Base-by-base conservation (phyloP, 2,329 filamentous ascomycete genomes). In the Emergomyces orientalis region DNA sequence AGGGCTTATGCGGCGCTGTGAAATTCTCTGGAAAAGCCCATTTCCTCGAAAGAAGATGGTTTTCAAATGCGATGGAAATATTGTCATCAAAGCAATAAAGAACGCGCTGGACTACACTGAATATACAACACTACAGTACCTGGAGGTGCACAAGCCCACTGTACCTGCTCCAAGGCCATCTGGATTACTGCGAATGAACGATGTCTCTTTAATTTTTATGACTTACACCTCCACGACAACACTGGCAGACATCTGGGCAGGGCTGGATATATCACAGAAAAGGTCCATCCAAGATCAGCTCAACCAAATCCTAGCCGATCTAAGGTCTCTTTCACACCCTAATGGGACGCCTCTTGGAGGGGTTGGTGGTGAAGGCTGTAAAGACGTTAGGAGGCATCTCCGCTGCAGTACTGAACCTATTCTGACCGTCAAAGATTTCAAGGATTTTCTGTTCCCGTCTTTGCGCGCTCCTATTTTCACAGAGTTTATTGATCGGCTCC, bases 71-170 rank as follows among this genome's bases (percentile, higher is more conserved):
- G 52, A 51, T 27, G 9, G 25, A 34, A 47, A 64, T 55, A 66
- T 70, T 49, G 56, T 69, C 56, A 60, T 70, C 5, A 71, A 71
- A 51, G 68, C 64, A 32, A 59, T 70, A 14, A 65, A 57, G 47
- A 63, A 64, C 37, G 37, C 66, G 56, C 62, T 67, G 19, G 65
- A 71, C 52, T 65, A 61, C 43, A 71, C 70, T 45, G 66, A 72
- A 63, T 71, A 70, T 59, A 72, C 66, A 54, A 67, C 65, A 14
- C 62, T 72, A 47, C 63, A 68, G 63, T 72, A 69, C 60, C 65
- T 72, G 47, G 57, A 65, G 39, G 61, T 64, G 30, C 62, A 69
- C 58, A 62, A 57, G 56, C 62, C 67, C 34, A 62, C 47, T 62
- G 65, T 70, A 27, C 66, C 65, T n/a, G 64, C 57, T 34, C 69